These are phyloP conservation scores for Coemansia reversa DNA, from an alignment of 192 early-diverging fungal species.

Conservation along the genomic window DNA sequence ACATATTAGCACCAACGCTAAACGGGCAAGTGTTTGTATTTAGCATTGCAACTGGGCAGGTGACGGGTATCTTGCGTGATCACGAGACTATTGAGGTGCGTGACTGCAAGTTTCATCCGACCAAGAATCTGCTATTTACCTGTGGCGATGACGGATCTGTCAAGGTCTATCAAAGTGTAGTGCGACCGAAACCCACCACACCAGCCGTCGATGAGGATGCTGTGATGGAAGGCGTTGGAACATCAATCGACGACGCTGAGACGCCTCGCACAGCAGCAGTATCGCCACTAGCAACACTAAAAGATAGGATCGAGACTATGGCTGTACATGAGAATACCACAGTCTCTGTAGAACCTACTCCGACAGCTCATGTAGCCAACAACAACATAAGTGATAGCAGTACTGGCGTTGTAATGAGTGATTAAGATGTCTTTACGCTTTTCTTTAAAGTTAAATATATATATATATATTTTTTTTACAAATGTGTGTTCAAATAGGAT, in stretches of 20 bases:
- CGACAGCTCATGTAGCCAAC: too few relatives aligned
- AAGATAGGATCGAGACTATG: conserved; percentile 44
- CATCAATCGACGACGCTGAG: conserved; percentile 5
- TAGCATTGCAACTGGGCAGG: conserved; percentile 71
- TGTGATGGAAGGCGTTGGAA: neutral
- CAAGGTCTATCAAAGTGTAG: conserved; percentile 56
- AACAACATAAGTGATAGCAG: too few relatives aligned
- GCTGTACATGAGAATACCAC: conserved; percentile 25
- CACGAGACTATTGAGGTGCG: conserved; percentile 93
- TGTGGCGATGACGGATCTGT: conserved; percentile 78
- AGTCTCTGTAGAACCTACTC: neutral
- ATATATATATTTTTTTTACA: too few relatives aligned
- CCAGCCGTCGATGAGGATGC: neutral
- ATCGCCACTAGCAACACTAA: conserved; percentile 39
- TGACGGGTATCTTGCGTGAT: conserved; percentile 77
- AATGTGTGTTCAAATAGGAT: too few relatives aligned
- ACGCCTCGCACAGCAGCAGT: conserved; percentile 31
- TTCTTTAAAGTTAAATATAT: too few relatives aligned
- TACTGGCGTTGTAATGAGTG: too few relatives aligned
- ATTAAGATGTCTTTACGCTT: too few relatives aligned
- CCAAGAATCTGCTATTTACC: conserved; percentile 74
- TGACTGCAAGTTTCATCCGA: conserved; percentile 88
- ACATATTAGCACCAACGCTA: conserved; percentile 86
- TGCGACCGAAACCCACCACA: conserved; percentile 9
- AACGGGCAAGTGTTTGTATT: conserved; percentile 87